A percentile compares a stretch with the other conserved stretches of the same genome.
These are phyloP conservation scores for Starmerella khaoyaiensis DNA, from an alignment of 805 yeast species.

Conservation along the genomic window DNA sequence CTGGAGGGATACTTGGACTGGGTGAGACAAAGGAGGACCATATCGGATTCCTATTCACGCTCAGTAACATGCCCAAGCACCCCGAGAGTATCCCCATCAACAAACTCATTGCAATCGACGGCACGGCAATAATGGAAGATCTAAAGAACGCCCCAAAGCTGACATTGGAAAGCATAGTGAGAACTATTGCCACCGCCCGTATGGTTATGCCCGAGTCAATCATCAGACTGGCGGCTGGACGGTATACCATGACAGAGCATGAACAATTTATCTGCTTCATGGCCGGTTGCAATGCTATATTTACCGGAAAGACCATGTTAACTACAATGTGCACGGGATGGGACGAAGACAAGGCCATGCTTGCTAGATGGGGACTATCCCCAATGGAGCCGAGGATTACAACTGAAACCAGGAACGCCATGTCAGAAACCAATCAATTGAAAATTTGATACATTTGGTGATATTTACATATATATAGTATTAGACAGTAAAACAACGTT, in stretches of 20 bases:
- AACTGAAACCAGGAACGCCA: too few species aligned
- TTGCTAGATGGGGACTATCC: constrained; percentile 51
- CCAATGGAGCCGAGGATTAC: constrained; percentile 12
- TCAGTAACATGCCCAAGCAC: constrained; percentile 55
- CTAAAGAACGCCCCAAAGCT: constrained; percentile 25
- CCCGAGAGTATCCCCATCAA: constrained; percentile 78
- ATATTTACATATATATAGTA: too few species aligned
- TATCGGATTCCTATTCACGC: constrained; percentile 50
- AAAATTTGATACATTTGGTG: too few species aligned
- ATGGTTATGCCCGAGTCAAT: constrained; percentile 59
- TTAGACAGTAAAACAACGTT: too few species aligned
- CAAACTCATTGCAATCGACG: constrained; percentile 62
- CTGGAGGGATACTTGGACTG: constrained; percentile 69
- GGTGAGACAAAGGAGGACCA: constrained; percentile 67
- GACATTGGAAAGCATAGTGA: constrained; percentile 47
- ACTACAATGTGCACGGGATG: constrained; percentile 76
- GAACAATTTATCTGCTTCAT: constrained; percentile 65
- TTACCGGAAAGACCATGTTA: constrained; percentile 69
- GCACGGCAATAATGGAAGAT: constrained; percentile 61
- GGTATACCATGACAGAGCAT: constrained; percentile 65
- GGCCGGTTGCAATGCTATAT: constrained; percentile 70
- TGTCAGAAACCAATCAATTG: too few species aligned
- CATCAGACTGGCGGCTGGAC: constrained; percentile 66
- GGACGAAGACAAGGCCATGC: constrained; percentile 65
- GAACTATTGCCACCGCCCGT: constrained; percentile 67